Base-by-base conservation (phyloP, 2,329 filamentous ascomycete genomes). In the Ophiostoma montium region DNA sequence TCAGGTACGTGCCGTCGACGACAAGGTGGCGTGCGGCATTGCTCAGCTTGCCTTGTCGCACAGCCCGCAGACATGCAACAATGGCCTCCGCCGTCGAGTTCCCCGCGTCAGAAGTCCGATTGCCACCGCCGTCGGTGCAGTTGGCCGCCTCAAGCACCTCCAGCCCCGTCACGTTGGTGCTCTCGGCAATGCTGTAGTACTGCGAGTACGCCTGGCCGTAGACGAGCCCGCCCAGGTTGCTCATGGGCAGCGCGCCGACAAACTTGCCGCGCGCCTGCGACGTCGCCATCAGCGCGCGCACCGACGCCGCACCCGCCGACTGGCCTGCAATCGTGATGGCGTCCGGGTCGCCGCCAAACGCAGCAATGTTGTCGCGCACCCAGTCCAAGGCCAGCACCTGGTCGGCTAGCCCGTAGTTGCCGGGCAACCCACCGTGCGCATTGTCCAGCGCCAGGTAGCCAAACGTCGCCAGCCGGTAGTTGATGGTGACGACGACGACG, bases 121-220 rank as follows among this genome's bases (percentile, higher is more conserved):
- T 46, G 42, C 35, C 31, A 10, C 46, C 50, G 23, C 32, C 47
- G 41, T 66, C 58, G 15, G 70, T 71, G 61, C 77, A 80, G 51
- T 74, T 71, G 2, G 70, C 67, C 5, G 65, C 67, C 3, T 60
- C 54, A 50, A 80, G 69, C 46, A 81, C 70, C 2, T 68, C 63
- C n/a, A 67, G 65, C 0, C 71, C 75, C 1, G 66, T 70, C 0
- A 67, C 63, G 1, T 65, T 57, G 57, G 73, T 70, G 19, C 71
- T 71, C 50, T 78, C 62, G 3, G 67, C 60, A 51, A 80, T 70
- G 3, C 75, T 78, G 55, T 72, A 71, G 61, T 80, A 81, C 21
- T 69, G 67, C 11, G 72, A 75, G 59, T 78, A 81, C 0, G 72
- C 70, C 1, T 70, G 73, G 11, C 73, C 75, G 50, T 78, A 78